Evolutionary conservation across 441 rosid species (phyloP), one percentile per base, ranked within the genome.

Genomic region (Gossypium davidsonii): DNA sequence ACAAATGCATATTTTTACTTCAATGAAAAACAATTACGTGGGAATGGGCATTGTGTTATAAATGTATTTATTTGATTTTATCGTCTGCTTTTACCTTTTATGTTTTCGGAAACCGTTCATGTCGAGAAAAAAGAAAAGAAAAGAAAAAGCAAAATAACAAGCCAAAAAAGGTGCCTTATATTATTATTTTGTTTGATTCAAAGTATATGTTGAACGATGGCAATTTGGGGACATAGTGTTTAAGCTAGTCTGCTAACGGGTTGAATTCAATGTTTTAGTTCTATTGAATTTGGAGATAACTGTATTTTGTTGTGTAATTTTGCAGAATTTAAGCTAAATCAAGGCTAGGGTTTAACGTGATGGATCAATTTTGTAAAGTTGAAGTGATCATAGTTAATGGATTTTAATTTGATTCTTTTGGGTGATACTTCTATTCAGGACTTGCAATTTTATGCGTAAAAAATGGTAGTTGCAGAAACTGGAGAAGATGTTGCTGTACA

Each of bases 401-500:
- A 2, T 52, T 53, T 74, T 8, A 46, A 17, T 74, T 44, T 70
- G 15, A 55, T 56, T 56, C 60, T 20, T 56, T 17, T 56, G 8
- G 8, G 18, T 23, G 3, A 14, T 57, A 11, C 25, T 52, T 25
- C 0, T 6, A 37, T 53, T 64, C 56, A 26, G 57, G 42, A 59
- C 28, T 42, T 15, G 66, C 23, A 48, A 23, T 37, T 46, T 61
- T 49, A 46, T 15, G 48, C 42, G 7, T 4, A 59, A 14, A 72
- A 42, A 60, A 72, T 72, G 75, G 49, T 28, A 12, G 73, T 49
- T 18, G 20, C 83, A 80, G 92, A 87, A 70, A 75, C 83, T 76
- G 77, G 81, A 67, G 97, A 88, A 64, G 92, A 91, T 67, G 77
- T 82, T 73, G 78, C 80, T 9, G 74, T 77, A 1, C 79, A 78